These are phyloP conservation scores for Plasmopara muralis DNA, from an alignment of 352 stramenopile genomes.

Conservation along the genomic window DNA sequence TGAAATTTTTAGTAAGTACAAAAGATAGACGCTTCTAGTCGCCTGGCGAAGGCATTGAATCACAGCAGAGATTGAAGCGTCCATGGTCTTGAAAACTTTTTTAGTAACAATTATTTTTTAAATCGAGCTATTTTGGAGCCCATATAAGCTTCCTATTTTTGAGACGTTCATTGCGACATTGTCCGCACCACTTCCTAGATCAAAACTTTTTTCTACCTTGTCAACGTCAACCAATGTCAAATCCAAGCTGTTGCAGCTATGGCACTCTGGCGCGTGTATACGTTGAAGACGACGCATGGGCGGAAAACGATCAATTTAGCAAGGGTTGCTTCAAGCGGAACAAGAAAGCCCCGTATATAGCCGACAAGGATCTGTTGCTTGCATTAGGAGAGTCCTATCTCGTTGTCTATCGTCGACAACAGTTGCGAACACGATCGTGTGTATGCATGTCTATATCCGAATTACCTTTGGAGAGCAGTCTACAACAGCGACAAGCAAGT, in stretches of 20 bases:
- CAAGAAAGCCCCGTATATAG: slow-evolving; percentile 15
- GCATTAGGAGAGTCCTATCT: slow-evolving; percentile 20
- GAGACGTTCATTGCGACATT: too few species aligned
- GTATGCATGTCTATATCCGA: slow-evolving; percentile 23
- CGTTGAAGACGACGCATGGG: slow-evolving; percentile 19
- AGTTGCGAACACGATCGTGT: slow-evolving; percentile 13
- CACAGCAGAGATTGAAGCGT: too few species aligned
- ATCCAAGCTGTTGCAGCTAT: slow-evolving; percentile 15
- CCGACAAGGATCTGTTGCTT: slow-evolving; percentile 25
- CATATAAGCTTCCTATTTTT: too few species aligned
- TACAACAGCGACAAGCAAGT: slow-evolving; percentile 16
- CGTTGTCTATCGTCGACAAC: slow-evolving; percentile 17
- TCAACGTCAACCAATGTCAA: slow-evolving; percentile 5
- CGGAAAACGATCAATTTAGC: slow-evolving; percentile 13
- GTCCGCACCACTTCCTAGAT: neutral
- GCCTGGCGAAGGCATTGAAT: too few species aligned
- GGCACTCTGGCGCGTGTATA: slow-evolving; percentile 19
- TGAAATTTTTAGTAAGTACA: too few species aligned
- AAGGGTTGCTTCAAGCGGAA: slow-evolving; percentile 23
- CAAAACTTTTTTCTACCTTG: neutral
- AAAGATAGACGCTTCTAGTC: too few species aligned
- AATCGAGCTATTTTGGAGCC: too few species aligned
- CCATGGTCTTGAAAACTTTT: too few species aligned
- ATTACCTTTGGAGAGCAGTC: slow-evolving; percentile 17
- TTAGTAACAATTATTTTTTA: too few species aligned